Base-by-base conservation (phyloP, 225 moss, liverwort and hornwort species). In the Sphagnum tenellum region DNA sequence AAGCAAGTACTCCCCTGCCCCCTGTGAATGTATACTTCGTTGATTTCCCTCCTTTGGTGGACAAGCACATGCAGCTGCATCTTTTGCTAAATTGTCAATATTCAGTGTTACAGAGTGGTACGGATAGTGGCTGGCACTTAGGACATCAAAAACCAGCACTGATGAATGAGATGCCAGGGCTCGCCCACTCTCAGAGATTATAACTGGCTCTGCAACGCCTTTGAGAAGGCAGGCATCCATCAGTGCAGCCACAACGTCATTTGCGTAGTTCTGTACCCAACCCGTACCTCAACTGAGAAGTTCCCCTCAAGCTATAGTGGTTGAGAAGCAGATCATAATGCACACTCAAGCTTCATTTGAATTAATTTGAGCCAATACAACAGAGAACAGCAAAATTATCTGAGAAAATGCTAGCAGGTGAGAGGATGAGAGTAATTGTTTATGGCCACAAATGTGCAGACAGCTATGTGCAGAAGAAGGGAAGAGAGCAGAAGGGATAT, bases 111-210 rank as follows among this genome's bases (percentile, higher is more conserved):
- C 76, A 56, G 81, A 61, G 64, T 66, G 71, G 61, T 72, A 78
- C 61, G 81, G 63, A 54, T 75, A 75, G 14, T 71, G 74, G 64
- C 76, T 79, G 56, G 78, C 80, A 75, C 73, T 73, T 29, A 88
- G 68, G 47, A 89, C 92, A 78, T 89, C 89, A 69, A 93, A 93
- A 63, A 93, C 72, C 52, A 93, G 74, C 14, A 88, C 77, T 59
- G 92, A 88, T 45, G 89, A 86, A 85, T 93, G 92, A 56, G 89
- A 93, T 61, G 83, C 92, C 74, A 89, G 70, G 47, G 89, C 88
- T 63, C 92, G 85, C 45, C 92, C 92, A 67, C 92, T 93, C 78
- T 93, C 92, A 61, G 89, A 86, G 55, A 88, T 62, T 49, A 91
- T 79, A 29, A 88, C 73, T 44, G 90, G 90, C 60, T 91, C 88